Conservation (phyloP, 169 alveolate species). For the Cryptosporidium ryanae region DNA sequence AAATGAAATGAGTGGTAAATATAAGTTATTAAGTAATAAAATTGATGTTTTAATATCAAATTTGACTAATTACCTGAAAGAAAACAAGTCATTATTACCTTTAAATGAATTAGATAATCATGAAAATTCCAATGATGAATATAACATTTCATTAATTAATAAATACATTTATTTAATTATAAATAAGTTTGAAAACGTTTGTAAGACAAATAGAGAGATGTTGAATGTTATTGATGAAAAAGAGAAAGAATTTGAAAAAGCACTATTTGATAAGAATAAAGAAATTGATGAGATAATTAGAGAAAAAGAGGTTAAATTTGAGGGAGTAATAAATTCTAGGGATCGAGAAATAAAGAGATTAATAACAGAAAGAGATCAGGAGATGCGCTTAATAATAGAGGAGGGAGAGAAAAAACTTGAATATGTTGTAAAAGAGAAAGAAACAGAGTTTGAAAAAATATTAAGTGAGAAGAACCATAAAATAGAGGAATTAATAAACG, state of each 20-base stretch:
- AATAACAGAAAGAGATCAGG: neutral
- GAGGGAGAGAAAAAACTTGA: neutral
- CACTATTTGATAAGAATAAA: neutral
- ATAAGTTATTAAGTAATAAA: neutral
- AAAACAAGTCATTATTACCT: neutral
- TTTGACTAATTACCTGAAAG: neutral
- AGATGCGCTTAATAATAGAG: neutral
- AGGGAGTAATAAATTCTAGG: neutral
- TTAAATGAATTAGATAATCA: neutral
- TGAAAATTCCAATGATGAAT: neutral
- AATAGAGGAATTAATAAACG: constrained; percentile 3
- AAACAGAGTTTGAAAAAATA: neutral
- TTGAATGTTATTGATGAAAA: neutral
- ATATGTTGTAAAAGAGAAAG: constrained; percentile 2
- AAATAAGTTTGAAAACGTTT: neutral
- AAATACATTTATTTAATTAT: too few relatives aligned
- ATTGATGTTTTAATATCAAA: neutral
- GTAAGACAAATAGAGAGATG: neutral
- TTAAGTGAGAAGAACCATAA: neutral
- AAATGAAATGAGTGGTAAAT: constrained; percentile 1
- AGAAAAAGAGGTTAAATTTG: neutral
- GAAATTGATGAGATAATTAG: constrained; percentile 14
- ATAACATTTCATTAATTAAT: neutral
- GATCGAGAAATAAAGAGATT: constrained; percentile 15
- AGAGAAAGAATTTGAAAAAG: constrained; percentile 13